Evolutionary conservation across 2,329 filamentous ascomycete species (phyloP).

Genomic region (Aspergillus brasiliensis): DNA sequence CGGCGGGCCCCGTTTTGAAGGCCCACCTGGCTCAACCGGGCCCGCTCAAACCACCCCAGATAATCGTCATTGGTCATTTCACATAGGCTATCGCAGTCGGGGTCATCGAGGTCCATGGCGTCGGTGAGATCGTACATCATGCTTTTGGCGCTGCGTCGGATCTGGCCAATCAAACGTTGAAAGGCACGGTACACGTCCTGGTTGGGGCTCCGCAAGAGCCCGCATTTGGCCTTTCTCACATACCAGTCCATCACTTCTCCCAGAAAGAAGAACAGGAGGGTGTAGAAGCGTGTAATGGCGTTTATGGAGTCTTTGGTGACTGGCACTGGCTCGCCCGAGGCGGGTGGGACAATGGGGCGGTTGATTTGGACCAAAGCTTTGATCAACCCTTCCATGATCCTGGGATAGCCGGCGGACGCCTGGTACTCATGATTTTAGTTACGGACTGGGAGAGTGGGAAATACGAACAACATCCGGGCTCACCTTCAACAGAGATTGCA

Average conservation of each 20-base stretch:
- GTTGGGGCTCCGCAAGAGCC: conserved; percentile 37
- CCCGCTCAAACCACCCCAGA: conserved; percentile 32
- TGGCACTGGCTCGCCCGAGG: conserved; percentile 12
- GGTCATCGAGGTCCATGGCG: conserved; percentile 29
- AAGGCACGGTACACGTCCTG: conserved; percentile 39
- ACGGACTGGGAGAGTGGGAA: neutral
- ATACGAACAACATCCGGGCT: neutral
- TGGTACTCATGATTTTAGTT: conserved; percentile 17
- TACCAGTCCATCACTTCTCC: conserved; percentile 44
- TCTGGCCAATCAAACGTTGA: conserved; percentile 33
- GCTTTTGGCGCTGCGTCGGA: conserved; percentile 28
- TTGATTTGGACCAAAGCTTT: conserved; percentile 37
- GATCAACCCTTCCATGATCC: conserved; percentile 37
- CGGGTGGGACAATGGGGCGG: conserved; percentile 27
- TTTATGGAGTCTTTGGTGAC: conserved; percentile 20
- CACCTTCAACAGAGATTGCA: conserved; percentile 43
- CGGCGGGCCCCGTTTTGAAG: conserved; percentile 34
- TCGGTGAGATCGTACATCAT: conserved; percentile 22
- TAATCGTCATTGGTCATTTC: conserved; percentile 22
- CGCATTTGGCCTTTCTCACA: conserved; percentile 35
- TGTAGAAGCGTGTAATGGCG: conserved; percentile 35
- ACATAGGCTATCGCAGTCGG: conserved; percentile 15
- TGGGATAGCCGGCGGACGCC: conserved; percentile 40
- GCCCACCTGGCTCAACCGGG: conserved; percentile 37
- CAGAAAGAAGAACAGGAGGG: conserved; percentile 39